Percentiles rank a stretch among this genome's conserved stretches.
phyloP scores from a whole-genome alignment of 2,329 filamentous ascomycete species.

The Pseudogymnoascus sp. region DNA sequence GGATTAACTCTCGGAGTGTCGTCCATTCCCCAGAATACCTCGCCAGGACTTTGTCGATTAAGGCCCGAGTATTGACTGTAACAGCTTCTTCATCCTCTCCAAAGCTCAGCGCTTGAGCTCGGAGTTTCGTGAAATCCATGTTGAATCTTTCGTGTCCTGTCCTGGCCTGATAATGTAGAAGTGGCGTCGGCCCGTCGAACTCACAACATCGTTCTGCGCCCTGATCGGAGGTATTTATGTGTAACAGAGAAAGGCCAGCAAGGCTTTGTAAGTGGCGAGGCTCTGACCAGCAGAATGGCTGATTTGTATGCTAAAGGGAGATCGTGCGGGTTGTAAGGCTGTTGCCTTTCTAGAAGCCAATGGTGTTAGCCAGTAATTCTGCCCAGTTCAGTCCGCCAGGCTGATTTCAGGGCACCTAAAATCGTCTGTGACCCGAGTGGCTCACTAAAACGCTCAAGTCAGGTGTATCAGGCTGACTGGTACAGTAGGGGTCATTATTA shows the following conservation, averaged over 20 bases:
- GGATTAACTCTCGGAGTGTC: slow-evolving; percentile 82
- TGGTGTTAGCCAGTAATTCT: slow-evolving; percentile 2
- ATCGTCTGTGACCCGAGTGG: slow-evolving; percentile 7
- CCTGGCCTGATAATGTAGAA: background rate
- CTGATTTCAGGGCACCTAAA: background rate
- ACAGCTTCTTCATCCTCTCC: slow-evolving; percentile 93
- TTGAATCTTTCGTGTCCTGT: slow-evolving; percentile 11
- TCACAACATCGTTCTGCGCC: background rate
- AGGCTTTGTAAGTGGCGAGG: background rate
- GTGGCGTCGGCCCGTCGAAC: background rate
- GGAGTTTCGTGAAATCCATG: slow-evolving; percentile 70
- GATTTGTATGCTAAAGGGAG: background rate
- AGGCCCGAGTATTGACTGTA: slow-evolving; percentile 89
- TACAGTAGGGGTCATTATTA: background rate
- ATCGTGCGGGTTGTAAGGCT: background rate
- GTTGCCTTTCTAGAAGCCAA: background rate
- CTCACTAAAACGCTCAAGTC: background rate
- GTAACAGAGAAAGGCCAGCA: background rate
- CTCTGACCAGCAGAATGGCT: background rate
- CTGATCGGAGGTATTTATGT: background rate
- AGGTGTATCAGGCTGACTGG: background rate
- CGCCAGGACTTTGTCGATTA: slow-evolving; percentile 96
- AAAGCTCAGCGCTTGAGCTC: slow-evolving; percentile 77
- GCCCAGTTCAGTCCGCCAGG: background rate
- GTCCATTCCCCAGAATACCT: slow-evolving; percentile 96